Percentiles rank a stretch among this genome's conserved stretches.
Evolutionary conservation across 2,329 filamentous ascomycete species (phyloP).

Genomic region (Verticillium klebahnii): DNA sequence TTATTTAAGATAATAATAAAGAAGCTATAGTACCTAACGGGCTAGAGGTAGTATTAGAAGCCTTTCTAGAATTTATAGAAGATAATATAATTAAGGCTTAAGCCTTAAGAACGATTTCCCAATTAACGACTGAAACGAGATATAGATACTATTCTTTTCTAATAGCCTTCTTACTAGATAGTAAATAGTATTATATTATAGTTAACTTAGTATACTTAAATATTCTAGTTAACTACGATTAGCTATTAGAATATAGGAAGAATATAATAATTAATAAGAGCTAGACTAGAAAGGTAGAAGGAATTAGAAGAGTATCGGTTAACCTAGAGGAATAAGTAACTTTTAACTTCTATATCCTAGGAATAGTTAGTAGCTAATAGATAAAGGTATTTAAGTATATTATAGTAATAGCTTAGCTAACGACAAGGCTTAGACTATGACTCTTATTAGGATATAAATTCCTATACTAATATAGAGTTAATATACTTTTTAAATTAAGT

Average conservation of each 20-base stretch:
- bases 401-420: neutral
- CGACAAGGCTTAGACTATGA: neutral
- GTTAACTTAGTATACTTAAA: neutral
- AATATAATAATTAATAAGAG: neutral
- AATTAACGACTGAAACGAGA: neutral
- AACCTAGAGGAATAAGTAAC: neutral
- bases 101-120: neutral
- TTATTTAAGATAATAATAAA: neutral
- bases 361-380: neutral
- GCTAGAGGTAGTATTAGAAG: too few relatives aligned
- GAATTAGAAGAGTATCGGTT: neutral
- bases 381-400: neutral
- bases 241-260: neutral
- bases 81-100: neutral
- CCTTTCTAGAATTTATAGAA: neutral
- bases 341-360: neutral
- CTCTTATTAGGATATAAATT: neutral
- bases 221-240: neutral
- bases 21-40: neutral
- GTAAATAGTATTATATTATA: neutral
- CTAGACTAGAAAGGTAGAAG: neutral
- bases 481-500: neutral
- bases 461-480: slow-evolving; percentile 3
- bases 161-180: neutral
- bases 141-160: neutral